Base-by-base conservation (phyloP, 768 basidiomycete species). In the Mycena olivaceomarginata region DNA sequence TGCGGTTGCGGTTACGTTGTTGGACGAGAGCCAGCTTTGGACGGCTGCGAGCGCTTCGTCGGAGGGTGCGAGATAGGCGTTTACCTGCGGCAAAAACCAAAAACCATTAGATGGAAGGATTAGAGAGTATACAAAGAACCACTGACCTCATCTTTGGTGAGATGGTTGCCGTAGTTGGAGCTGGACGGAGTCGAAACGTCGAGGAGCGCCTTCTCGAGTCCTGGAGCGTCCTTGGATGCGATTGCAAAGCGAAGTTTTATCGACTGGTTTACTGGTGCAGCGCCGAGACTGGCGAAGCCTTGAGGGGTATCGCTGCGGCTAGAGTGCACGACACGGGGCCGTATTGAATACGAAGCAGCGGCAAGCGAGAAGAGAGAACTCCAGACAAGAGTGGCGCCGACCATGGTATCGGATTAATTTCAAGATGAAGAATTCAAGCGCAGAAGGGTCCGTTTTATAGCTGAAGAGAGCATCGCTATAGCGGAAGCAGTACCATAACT, bases 81-180 rank as follows among this genome's bases (percentile, higher is more conserved):
- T 77, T 15, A 81, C 80, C 80, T 82, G 68, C 0, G 16, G 57
- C 3, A 22, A 37, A 25, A 31, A 18, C 16, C 3, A 22, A 37
- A 25, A 31, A 18, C 16, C 20, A 39, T 60, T 8, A 65, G 48
- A 65, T 37, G 5, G 25, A 31, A 31, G 31, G 15, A 9, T 48
- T 25, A 53, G 83, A 77, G 6, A 87, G 37, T 20, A 86, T 85
- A 89, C 89, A 79, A 2, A 64, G 41, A 22, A 37, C 6, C 80
- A 46, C 89, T 85, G 1, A 88, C 88, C 79, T 92, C 87, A 48
- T 85, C 87, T 79, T 88, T 88, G 41, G 88, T 85, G 53, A 92
- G 82, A 77, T 85, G 79, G 0, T 79, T 79, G 5, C 85, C 87
- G 69, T 87, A 87, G 65, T 83, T 84, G 13, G 79, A 48, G 51